phyloP scores from a whole-genome alignment of 1,284 basidiomycete genomes.

The Papiliotrema laurentii region DNA sequence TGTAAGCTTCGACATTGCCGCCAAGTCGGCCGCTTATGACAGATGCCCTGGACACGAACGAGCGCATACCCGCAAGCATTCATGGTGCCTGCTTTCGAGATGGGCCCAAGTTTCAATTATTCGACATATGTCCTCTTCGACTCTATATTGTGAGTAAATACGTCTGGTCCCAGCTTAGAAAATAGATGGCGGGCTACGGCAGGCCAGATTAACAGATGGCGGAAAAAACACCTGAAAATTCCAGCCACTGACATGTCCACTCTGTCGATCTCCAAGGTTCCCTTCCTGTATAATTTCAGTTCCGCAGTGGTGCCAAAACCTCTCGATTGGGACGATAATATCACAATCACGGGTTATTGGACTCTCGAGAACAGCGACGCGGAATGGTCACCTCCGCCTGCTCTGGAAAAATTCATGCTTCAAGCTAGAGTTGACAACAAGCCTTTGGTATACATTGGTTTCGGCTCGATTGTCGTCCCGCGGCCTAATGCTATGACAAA shows the following conservation, averaged over 20 bases:
- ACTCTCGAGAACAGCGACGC: constrained; percentile 60
- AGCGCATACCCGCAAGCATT: constrained; percentile 63
- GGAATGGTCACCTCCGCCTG: constrained; percentile 57
- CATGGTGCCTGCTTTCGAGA: constrained; percentile 53
- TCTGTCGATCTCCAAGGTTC: constrained; percentile 61
- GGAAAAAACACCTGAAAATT: constrained; percentile 57
- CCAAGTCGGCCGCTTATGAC: not conserved
- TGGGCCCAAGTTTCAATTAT: constrained; percentile 47
- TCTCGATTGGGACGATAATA: constrained; percentile 70
- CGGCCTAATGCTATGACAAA: constrained; percentile 61
- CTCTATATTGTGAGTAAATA: constrained; percentile 59
- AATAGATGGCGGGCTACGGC: constrained; percentile 59
- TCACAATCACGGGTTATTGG: constrained; percentile 55
- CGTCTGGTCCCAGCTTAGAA: not conserved
- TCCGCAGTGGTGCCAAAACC: constrained; percentile 64
- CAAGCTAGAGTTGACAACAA: constrained; percentile 58
- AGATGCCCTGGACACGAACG: constrained; percentile 66
- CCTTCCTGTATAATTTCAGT: constrained; percentile 66
- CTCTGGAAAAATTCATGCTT: constrained; percentile 56
- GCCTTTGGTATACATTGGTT: constrained; percentile 68
- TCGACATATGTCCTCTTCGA: constrained; percentile 56
- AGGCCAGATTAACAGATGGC: constrained; percentile 69
- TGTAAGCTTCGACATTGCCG: not conserved
- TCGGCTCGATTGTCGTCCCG: constrained; percentile 68
- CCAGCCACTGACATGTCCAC: constrained; percentile 62